Base-by-base conservation (phyloP, 192 early-diverging fungal genomes). In the Coemansia sp. region DNA sequence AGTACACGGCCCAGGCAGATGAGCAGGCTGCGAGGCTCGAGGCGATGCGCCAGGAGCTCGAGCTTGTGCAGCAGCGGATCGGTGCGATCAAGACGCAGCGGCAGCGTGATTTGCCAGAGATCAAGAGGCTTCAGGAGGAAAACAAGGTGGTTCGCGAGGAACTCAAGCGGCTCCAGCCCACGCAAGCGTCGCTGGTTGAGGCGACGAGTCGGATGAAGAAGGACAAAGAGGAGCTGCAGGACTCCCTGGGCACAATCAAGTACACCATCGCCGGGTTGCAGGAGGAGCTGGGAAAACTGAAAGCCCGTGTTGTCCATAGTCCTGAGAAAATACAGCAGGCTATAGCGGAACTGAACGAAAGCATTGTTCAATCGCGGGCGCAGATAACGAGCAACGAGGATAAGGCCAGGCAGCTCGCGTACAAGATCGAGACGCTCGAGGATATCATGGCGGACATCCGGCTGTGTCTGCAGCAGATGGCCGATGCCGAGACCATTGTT, bases 281-380 rank as follows among this genome's bases (percentile, higher is more conserved):
- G 63, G 68, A 84, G 76, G 68, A 82, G 65, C 42, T 88, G 58
- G 56, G 66, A 43, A 47, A 85, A 21, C 75, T 93, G 4, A 83
- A 84, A 46, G 76, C 84, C 16, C 84, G 88, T 0, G 87, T 93
- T 21, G 90, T 93, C 41, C 86, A 88, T n/a, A 90, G 86, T 67
- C 91, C 91, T 2, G 91, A 90, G 70, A 88, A 89, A 74, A 77
- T 91, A 13, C 86, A 90, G 70, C 79, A 86, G 60, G 89, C 88
- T 22, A 77, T 92, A 22, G 47, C 59, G 4, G 89, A 92, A 61
- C 87, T 92, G 85, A 89, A 63, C 65, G 47, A 68, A 15, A 65
- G 64, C 9, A 74, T 88, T 4, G 42, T 49, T 1, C 63, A 63
- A 8, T 84, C 87, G 22, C 88, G 89, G 52, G 37, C 43, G 12